phyloP scores from a whole-genome alignment of 768 basidiomycete species.

The Dioszegia aurantiaca region DNA sequence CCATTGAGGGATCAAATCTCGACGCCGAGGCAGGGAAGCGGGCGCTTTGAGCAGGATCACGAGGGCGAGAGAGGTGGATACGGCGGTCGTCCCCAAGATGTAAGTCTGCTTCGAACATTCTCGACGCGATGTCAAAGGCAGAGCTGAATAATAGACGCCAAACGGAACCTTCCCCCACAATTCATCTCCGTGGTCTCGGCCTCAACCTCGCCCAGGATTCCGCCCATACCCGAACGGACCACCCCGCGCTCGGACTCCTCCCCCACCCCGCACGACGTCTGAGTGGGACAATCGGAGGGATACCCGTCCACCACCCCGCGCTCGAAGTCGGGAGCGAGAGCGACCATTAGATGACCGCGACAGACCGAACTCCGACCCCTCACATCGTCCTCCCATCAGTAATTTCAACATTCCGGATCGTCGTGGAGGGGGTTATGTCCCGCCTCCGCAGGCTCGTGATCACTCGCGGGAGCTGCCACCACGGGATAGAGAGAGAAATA shows the following conservation, averaged over 20 bases:
- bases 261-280: slow-evolving; percentile 22
- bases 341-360: background rate
- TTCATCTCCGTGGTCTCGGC: slow-evolving; percentile 7
- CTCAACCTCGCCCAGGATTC: background rate
- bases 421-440: background rate
- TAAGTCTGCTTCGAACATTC: background rate
- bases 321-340: slow-evolving; percentile 3
- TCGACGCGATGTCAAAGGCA: background rate
- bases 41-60: slow-evolving; percentile 8
- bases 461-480: background rate
- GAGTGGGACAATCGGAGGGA: slow-evolving; percentile 6
- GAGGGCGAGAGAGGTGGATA: slow-evolving; percentile 7
- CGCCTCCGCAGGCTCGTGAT: background rate
- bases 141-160: slow-evolving; percentile 2
- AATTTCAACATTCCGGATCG: background rate
- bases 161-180: background rate
- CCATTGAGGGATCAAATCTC: background rate
- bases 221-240: slow-evolving; percentile 7
- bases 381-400: background rate
- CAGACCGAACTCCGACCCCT: background rate
- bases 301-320: background rate
- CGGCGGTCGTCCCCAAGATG: slow-evolving; percentile 11
- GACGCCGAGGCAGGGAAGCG: background rate
- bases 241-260: slow-evolving; percentile 26
- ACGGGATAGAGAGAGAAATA: slow-evolving; percentile 16